Base-by-base conservation (phyloP, 768 basidiomycete species). In the Collybiopsis luxurians region DNA sequence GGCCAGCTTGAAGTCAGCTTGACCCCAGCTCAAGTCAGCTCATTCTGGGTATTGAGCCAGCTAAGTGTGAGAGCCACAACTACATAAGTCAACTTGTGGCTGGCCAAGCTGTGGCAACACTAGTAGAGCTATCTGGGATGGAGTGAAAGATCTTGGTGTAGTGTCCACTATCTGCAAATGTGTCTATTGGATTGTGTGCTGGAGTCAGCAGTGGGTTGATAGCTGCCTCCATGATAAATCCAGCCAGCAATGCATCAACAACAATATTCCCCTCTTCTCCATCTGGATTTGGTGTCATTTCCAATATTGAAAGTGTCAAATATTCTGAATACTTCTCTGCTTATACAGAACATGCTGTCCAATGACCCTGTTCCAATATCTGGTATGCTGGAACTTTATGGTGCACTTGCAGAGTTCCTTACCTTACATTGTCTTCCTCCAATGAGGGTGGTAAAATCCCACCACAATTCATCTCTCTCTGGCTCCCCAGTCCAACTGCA, bases 371-470 rank as follows among this genome's bases (percentile, higher is more conserved):
- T 63, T 26, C 66, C 75, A 11, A 75, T 79, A 11, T 10, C 71
- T n/a, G 77, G 76, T 17, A 79, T 79, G 78, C 76, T 76, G 0
- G 68, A 71, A 38, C 66, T 79, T 19, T 79, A 73, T 60, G 61
- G 62, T 2, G 72, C 73, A 2, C 71, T 78, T 28, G 62, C 72
- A 6, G 57, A 59, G 24, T 70, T 72, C 1, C 70, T 79, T n/a
- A n/a, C n/a, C n/a, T n/a, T n/a, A n/a, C n/a, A n/a, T n/a, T n/a
- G n/a, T n/a, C n/a, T n/a, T n/a, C n/a, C n/a, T n/a, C n/a, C n/a
- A n/a, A n/a, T n/a, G n/a, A n/a, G n/a, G 39, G 61, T 68, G 40
- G 21, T 21, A 5, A 5, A 49, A 49, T 36, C 13, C 59, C 68
- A 0, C 75, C 78, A 6, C 69, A 71, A 47, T 78, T 78, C 65